Percentiles rank a stretch among this genome's conserved stretches.
Evolutionary conservation across 148 eudicot genomes (phyloP).

Genomic region (Amaranthus cruentus): DNA sequence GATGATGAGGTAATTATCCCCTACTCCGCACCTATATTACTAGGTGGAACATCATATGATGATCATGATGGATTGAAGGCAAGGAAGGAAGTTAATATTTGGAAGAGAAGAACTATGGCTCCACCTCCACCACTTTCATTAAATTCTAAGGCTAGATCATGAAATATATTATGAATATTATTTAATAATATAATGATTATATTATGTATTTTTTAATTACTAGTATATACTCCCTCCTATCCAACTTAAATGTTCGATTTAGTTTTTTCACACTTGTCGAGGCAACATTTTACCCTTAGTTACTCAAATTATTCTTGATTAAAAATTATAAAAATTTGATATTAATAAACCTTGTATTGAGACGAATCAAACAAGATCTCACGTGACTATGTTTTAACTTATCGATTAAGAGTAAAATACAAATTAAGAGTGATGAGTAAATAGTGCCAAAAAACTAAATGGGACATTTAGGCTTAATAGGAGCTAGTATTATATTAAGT

Average conservation of each 20-base stretch:
- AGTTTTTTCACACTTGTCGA: not conserved
- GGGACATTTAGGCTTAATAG: too few relatives aligned
- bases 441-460: too few relatives aligned
- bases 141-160: slow-evolving; percentile 21
- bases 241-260: not conserved
- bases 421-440: too few relatives aligned
- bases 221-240: not conserved
- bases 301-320: not conserved
- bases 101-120: slow-evolving; percentile 79
- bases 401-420: too few relatives aligned
- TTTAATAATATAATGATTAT: not conserved
- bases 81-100: slow-evolving; percentile 73
- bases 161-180: not conserved
- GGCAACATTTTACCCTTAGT: not conserved
- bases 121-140: slow-evolving; percentile 68
- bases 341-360: too few relatives aligned
- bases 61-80: slow-evolving; percentile 29
- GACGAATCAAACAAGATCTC: too few relatives aligned
- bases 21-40: slow-evolving; percentile 55
- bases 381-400: too few relatives aligned
- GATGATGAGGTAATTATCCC: slow-evolving; percentile 42
- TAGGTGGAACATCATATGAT: slow-evolving; percentile 23
- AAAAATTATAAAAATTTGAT: not conserved
- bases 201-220: not conserved
- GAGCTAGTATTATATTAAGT: too few relatives aligned